Base-by-base conservation (phyloP, 495 filamentous ascomycete species). In the Chaetomium fimeti region DNA sequence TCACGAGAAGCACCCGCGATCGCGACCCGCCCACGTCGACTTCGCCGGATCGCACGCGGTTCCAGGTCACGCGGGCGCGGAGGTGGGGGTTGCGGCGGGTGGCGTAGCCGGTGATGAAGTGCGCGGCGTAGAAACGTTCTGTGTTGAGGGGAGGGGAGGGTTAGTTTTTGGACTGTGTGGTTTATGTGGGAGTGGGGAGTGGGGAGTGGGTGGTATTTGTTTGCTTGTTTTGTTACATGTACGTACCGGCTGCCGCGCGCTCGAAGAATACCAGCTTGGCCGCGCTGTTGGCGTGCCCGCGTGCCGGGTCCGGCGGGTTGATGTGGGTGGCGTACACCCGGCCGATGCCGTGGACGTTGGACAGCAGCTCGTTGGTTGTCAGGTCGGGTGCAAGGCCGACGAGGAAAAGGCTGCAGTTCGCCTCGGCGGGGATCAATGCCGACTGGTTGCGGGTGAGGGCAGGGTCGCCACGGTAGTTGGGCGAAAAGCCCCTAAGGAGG, bases 191-290 rank as follows among this genome's bases (percentile, higher is more conserved):
- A 32, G 9, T 7, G 15, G 48, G 27, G 27, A 47, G 52, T 13
- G 29, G 36, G 16, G 25, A 8, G 38, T 6, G 18, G 27, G 24
- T n/a, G 40, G 7, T 8, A 28, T 1, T 22, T 53, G 32, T 36
- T n/a, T n/a, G n/a, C n/a, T n/a, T n/a, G n/a, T n/a, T n/a, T n/a
- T n/a, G n/a, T n/a, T n/a, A n/a, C n/a, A 11, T 3, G 29, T 38
- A 58, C 68, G 40, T 24, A 70, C 69, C 70, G 1, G 74, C 73
- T 0, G 70, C 72, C 0, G 27, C 20, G 6, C 73, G 56, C 18
- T 74, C 70, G 43, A 81, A 81, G 64, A 81, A 81, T 2, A 76
- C 71, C 1, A 81, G 61, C 59, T 77, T 79, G 0, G 78, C 78
- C 0, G 79, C 77, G 5, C 69, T 67, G 4, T 69, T 68, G 0